A percentile compares a stretch with the other conserved stretches of the same genome.
phyloP scores from a whole-genome alignment of 169 alveolate genomes.

The Eimeria maxima region DNA sequence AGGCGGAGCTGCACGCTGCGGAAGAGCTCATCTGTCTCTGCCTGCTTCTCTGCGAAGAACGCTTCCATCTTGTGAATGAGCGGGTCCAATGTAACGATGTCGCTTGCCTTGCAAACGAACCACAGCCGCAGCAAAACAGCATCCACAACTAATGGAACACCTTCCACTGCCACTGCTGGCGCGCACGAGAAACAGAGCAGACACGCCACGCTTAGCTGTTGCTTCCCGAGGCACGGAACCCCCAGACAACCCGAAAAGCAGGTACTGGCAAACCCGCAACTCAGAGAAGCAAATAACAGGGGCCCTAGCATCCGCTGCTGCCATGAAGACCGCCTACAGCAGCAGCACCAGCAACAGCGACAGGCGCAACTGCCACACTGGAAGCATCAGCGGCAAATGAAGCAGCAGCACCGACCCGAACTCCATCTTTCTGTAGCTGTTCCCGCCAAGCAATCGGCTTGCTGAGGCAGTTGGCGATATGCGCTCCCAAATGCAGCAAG shows the following conservation, averaged over 20 bases:
- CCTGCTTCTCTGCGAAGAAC: constrained; percentile 57
- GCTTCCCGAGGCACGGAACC: not conserved
- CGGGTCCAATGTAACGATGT: constrained; percentile 61
- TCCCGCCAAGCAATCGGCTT: constrained; percentile 75
- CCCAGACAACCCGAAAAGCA: not conserved
- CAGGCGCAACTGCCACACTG: not conserved
- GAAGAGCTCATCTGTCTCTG: constrained; percentile 63
- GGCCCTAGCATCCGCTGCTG: not conserved
- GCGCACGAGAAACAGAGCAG: constrained; percentile 18
- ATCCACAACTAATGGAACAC: not conserved
- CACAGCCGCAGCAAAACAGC: not conserved
- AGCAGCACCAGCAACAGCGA: not conserved
- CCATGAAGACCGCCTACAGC: not conserved
- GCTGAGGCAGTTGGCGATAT: constrained; percentile 63
- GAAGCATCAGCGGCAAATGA: constrained; percentile 11
- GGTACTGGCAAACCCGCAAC: not conserved
- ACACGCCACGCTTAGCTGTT: not conserved
- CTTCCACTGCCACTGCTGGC: not conserved
- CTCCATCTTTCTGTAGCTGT: constrained; percentile 71
- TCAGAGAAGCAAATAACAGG: not conserved
- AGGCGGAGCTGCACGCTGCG: constrained; percentile 61
- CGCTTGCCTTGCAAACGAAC: constrained; percentile 31
- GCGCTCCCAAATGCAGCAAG: constrained; percentile 71
- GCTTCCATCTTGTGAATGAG: constrained; percentile 16
- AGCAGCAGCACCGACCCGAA: constrained; percentile 40